Evolutionary conservation across 495 filamentous ascomycete species (phyloP).

Genomic region (Sabuloglossum arenarium): DNA sequence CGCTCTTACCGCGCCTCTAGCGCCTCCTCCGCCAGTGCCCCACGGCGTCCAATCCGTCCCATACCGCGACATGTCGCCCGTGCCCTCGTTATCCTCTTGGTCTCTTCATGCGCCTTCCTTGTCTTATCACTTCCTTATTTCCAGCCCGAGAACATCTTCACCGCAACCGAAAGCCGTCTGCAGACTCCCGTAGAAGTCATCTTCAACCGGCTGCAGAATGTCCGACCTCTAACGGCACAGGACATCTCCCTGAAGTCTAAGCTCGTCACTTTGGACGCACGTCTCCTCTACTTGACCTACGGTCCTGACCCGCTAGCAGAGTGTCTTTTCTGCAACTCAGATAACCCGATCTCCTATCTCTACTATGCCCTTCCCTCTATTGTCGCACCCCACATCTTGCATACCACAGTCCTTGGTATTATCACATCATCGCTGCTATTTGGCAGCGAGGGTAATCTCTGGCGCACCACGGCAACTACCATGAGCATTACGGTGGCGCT

Average conservation of each 20-base stretch:
- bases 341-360: constrained; percentile 49
- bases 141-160: constrained; percentile 65
- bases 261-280: constrained; percentile 42
- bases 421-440: constrained; percentile 33
- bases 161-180: constrained; percentile 52
- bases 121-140: constrained; percentile 40
- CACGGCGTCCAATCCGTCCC: constrained; percentile 26
- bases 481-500: constrained; percentile 35
- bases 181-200: constrained; percentile 71
- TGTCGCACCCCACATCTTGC: constrained; percentile 54
- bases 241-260: constrained; percentile 45
- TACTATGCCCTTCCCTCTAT: constrained; percentile 63
- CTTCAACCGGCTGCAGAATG: constrained; percentile 44
- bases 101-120: constrained; percentile 15
- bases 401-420: constrained; percentile 46
- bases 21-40: constrained; percentile 18
- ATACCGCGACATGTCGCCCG: constrained; percentile 23
- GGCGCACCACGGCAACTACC: constrained; percentile 50
- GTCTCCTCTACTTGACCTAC: constrained; percentile 64
- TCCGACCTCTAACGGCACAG: constrained; percentile 38
- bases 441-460: constrained; percentile 35
- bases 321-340: constrained; percentile 68
- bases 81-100: constrained; percentile 12
- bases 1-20: constrained; percentile 34
- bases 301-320: constrained; percentile 48